phyloP scores from a whole-genome alignment of 169 alveolate genomes.

The Eimeria sp. region DNA sequence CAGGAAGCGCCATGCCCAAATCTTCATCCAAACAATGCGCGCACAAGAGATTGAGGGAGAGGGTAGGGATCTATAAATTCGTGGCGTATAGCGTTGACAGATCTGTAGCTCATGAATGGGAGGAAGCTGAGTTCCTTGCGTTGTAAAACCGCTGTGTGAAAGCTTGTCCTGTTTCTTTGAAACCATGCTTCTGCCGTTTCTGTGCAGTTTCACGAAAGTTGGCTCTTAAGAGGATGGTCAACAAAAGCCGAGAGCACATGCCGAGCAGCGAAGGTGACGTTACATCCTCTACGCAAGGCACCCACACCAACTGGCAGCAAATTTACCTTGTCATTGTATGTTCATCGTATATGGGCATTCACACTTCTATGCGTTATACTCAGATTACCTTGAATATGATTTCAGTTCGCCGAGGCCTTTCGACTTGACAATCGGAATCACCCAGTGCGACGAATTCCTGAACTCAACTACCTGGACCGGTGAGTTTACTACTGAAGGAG shows the following conservation, averaged over 20 bases:
- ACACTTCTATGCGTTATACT: background rate
- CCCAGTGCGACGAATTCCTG: constrained; percentile 56
- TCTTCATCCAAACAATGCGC: constrained; percentile 55
- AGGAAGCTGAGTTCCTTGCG: background rate
- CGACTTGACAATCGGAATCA: constrained; percentile 31
- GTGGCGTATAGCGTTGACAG: background rate
- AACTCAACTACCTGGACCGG: constrained; percentile 74
- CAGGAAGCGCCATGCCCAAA: constrained; percentile 65
- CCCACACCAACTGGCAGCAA: background rate
- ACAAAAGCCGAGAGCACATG: constrained; percentile 62
- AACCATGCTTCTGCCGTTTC: background rate
- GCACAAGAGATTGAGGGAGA: constrained; percentile 50
- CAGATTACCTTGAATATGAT: constrained; percentile 65
- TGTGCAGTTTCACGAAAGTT: constrained; percentile 63
- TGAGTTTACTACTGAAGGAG: background rate
- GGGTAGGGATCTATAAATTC: constrained; percentile 14
- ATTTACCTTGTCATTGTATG: background rate
- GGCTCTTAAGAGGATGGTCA: constrained; percentile 55
- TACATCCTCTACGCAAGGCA: background rate
- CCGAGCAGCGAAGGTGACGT: constrained; percentile 63
- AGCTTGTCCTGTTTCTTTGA: background rate
- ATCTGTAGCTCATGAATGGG: background rate
- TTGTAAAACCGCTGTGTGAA: background rate
- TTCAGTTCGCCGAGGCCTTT: constrained; percentile 64
- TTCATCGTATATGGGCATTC: background rate